A percentile compares a stretch with the other conserved stretches of the same genome.
These are phyloP conservation scores for Acacia melanoxylon DNA, from an alignment of 306 rosid genomes.

Conservation along the genomic window DNA sequence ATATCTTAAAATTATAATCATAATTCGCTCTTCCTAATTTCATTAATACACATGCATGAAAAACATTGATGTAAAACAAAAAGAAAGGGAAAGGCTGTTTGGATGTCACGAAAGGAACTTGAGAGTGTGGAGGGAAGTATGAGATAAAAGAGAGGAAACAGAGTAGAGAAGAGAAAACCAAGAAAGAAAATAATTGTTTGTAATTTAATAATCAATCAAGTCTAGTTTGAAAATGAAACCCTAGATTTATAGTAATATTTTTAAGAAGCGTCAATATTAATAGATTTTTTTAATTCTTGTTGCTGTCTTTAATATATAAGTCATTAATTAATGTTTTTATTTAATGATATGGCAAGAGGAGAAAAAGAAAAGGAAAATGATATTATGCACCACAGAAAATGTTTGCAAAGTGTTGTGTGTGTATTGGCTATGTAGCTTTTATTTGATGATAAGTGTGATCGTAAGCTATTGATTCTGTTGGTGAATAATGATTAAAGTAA, in stretches of 20 bases:
- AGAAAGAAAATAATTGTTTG: too few species aligned
- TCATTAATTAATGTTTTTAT: not conserved
- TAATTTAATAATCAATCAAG: too few species aligned
- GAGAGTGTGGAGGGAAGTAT: too few species aligned
- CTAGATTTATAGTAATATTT: too few species aligned
- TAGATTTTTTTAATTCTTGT: not conserved
- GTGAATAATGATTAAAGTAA: not conserved
- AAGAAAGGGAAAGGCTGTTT: too few species aligned
- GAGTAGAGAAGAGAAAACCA: too few species aligned
- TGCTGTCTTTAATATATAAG: not conserved
- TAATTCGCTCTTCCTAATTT: not conserved
- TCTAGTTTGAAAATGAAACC: too few species aligned
- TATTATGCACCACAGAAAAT: not conserved
- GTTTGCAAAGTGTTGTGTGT: not conserved
- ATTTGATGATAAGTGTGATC: not conserved
- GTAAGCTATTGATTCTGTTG: not conserved
- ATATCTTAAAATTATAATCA: too few species aligned
- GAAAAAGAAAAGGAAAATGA: not conserved
- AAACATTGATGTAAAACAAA: too few species aligned
- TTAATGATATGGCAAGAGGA: not conserved
- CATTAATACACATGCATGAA: not conserved
- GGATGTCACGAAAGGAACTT: too few species aligned
- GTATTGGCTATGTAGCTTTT: not conserved
- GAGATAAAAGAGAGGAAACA: too few species aligned
- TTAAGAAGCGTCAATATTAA: not conserved